Conservation (phyloP, 2,329 filamentous ascomycete genomes). For the Lachnellula hyalina region DNA sequence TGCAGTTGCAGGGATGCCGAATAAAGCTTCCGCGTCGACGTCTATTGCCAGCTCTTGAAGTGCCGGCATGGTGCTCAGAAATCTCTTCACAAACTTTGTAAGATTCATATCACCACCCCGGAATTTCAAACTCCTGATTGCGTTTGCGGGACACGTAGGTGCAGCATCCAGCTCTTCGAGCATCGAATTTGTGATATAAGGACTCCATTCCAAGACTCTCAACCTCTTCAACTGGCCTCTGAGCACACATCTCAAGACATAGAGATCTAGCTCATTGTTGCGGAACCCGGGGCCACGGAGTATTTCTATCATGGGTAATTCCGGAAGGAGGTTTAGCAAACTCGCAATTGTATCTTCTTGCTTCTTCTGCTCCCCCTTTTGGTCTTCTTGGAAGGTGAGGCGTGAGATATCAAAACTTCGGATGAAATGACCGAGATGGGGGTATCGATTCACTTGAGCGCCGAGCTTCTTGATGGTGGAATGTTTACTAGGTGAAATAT, state of each 20-base stretch:
- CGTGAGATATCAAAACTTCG: background rate
- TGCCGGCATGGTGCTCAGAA: background rate
- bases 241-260: background rate
- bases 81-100: background rate
- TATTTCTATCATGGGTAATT: background rate
- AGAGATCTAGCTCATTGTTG: background rate
- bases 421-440: background rate
- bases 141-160: background rate
- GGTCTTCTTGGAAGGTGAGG: background rate
- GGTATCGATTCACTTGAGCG: background rate
- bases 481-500: background rate
- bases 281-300: background rate
- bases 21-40: background rate
- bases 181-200: background rate
- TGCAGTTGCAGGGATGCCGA: background rate
- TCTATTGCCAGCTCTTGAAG: background rate
- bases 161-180: background rate
- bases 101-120: background rate
- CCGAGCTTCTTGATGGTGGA: background rate
- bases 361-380: background rate
- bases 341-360: background rate
- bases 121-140: background rate
- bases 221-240: background rate
- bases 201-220: conserved; percentile 2
- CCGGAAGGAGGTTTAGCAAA: background rate